Conservation (phyloP, 345 rosid genomes). For the Hibiscus tridactylites region DNA sequence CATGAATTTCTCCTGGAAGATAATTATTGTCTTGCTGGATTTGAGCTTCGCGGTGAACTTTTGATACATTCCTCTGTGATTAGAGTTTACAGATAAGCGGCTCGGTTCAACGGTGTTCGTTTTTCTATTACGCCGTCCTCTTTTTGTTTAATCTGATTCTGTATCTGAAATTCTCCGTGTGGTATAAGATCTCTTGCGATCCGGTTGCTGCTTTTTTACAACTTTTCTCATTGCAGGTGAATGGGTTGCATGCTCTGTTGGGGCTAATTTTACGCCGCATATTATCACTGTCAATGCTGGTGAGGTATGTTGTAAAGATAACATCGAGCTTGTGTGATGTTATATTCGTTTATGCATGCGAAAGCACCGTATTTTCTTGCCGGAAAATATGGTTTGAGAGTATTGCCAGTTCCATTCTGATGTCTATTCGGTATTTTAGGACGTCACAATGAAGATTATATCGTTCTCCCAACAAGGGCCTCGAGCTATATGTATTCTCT, state of each 20-base stretch:
- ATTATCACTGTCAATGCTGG: slow-evolving; percentile 82
- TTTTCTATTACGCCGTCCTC: not conserved
- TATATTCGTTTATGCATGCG: not conserved
- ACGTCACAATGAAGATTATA: slow-evolving; percentile 88
- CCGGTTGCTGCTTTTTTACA: slow-evolving; percentile 13
- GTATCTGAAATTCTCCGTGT: not conserved
- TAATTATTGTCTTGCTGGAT: not conserved
- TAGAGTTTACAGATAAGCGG: not conserved
- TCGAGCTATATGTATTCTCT: slow-evolving; percentile 78
- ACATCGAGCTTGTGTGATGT: not conserved
- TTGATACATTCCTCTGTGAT: not conserved
- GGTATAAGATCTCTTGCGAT: not conserved
- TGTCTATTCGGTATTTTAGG: slow-evolving; percentile 35
- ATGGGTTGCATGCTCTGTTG: slow-evolving; percentile 84
- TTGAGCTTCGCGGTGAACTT: not conserved
- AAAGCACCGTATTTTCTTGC: not conserved
- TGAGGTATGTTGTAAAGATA: slow-evolving; percentile 46
- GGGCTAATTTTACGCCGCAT: slow-evolving; percentile 92
- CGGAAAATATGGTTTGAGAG: not conserved
- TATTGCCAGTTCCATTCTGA: not conserved
- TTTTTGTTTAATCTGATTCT: not conserved
- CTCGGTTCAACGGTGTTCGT: not conserved
- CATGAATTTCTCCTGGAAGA: not conserved
- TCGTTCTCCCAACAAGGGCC: slow-evolving; percentile 99
- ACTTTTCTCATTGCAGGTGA: slow-evolving; percentile 47